Percentiles rank a stretch among this genome's conserved stretches.
Evolutionary conservation across 768 basidiomycete genomes (phyloP).

Genomic region (Gloeostereum incarnatum): DNA sequence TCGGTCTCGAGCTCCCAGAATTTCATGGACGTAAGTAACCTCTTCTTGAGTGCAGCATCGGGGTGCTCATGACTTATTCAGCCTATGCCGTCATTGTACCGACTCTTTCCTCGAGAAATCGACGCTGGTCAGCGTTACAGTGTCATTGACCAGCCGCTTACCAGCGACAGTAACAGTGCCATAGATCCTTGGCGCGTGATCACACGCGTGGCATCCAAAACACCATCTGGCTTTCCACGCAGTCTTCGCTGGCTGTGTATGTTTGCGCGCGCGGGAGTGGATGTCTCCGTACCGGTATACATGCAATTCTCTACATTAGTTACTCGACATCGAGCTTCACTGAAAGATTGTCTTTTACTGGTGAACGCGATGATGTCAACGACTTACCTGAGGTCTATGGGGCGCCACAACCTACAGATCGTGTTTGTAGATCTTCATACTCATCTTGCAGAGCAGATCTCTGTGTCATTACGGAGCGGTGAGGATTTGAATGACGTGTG

Average conservation of each 20-base stretch:
- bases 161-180: constrained; percentile 18
- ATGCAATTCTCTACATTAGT: constrained; percentile 34
- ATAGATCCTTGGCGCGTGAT: constrained; percentile 51
- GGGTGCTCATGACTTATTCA: constrained; percentile 12
- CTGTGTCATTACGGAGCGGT: constrained; percentile 22
- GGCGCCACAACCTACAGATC: constrained; percentile 48
- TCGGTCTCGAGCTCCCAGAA: constrained; percentile 23
- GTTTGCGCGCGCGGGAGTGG: constrained; percentile 55
- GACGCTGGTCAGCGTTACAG: constrained; percentile 33
- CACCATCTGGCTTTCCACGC: constrained; percentile 30
- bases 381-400: constrained; percentile 52
- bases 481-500: constrained; percentile 26
- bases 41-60: background rate
- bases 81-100: constrained; percentile 44
- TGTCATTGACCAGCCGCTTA: constrained; percentile 20
- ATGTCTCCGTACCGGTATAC: constrained; percentile 45
- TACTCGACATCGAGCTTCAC: constrained; percentile 22
- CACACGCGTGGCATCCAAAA: constrained; percentile 29
- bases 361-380: constrained; percentile 44
- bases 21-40: constrained; percentile 27
- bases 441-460: constrained; percentile 29
- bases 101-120: constrained; percentile 47
- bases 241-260: constrained; percentile 52
- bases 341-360: constrained; percentile 39
- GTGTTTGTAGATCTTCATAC: constrained; percentile 40